Conservation (phyloP, 176 grass and related monocot genomes). For the Poa annua region DNA sequence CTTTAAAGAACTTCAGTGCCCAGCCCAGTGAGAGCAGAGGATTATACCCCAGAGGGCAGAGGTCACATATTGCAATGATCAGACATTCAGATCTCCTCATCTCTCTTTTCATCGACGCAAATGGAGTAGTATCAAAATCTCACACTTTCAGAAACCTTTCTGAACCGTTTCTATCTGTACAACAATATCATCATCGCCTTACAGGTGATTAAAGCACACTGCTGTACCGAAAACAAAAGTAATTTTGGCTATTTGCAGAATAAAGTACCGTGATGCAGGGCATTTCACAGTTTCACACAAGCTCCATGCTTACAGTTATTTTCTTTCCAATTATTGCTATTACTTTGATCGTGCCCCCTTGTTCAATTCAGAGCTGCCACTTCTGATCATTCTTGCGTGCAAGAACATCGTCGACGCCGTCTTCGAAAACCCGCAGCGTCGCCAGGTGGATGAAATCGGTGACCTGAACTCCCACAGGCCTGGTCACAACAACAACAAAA, state of each 20-base stretch:
- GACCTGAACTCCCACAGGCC: slow-evolving; percentile 45
- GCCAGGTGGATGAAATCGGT: slow-evolving; percentile 61
- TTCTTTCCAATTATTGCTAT: background rate
- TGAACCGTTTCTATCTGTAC: background rate
- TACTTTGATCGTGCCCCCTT: slow-evolving; percentile 20
- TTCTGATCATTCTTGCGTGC: slow-evolving; percentile 42
- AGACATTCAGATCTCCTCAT: background rate
- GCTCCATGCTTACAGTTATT: slow-evolving; percentile 9
- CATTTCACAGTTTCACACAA: background rate
- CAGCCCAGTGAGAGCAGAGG: background rate
- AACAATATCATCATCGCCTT: background rate
- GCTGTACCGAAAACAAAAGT: background rate
- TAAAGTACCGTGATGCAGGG: background rate
- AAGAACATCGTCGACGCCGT: slow-evolving; percentile 60
- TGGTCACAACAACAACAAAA: background rate
- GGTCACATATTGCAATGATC: background rate
- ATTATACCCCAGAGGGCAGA: background rate
- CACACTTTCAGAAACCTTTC: slow-evolving; percentile 10
- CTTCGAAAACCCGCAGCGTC: slow-evolving; percentile 51
- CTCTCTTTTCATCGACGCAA: background rate
- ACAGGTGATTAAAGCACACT: background rate
- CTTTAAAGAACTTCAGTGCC: background rate
- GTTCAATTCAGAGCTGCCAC: slow-evolving; percentile 26
- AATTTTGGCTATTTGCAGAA: background rate
- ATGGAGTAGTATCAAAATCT: background rate